Base-by-base conservation (phyloP, 805 yeast genomes). In the Yarrowia deformans region DNA sequence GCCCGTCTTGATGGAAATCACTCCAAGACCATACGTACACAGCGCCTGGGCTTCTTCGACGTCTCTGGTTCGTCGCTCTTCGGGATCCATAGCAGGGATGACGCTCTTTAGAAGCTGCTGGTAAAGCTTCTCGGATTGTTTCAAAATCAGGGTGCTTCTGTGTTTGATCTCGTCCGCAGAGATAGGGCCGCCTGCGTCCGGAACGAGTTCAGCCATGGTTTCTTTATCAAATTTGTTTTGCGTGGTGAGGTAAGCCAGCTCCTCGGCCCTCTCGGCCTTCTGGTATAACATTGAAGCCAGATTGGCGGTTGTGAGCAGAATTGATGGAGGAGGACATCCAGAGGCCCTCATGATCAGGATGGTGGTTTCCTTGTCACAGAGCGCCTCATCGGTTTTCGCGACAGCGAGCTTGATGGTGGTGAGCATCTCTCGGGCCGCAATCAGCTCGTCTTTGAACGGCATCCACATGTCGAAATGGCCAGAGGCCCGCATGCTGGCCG, bases 11-110 rank as follows among this genome's bases (percentile, higher is more conserved):
- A 89, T 78, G 54, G 85, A 83, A 12, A 91, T 83, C 6, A 93
- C 96, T 1, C 97, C 98, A 49, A 91, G 81, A 0, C 97, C 96
- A 75, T 90, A 93, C 0, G 92, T 87, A 0, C 97, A 87, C 76
- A 93, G 81, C 0, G 96, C 95, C 50, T 90, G 87, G 0, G 90
- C 86, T 71, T 90, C 91, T 40, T 85, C 83, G 13, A 89, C 78
- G 48, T 80, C 79, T 12, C 77, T 76, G 60, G 82, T 84, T 16
- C 79, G 75, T 56, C 81, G 75, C 14, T 75, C 48, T 66, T 72
- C 70, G 35, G 80, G 74, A 1, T 82, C 81, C 29, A 84, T 73
- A 52, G 80, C 78, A 70, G 82, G 82, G 1, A 84, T 77, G n/a
- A n/a, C n/a, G 48, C 81, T 81, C 10, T 76, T 77, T n/a, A 84